Conservation (phyloP, 2,329 filamentous ascomycete species). For the Xylariales sp. region DNA sequence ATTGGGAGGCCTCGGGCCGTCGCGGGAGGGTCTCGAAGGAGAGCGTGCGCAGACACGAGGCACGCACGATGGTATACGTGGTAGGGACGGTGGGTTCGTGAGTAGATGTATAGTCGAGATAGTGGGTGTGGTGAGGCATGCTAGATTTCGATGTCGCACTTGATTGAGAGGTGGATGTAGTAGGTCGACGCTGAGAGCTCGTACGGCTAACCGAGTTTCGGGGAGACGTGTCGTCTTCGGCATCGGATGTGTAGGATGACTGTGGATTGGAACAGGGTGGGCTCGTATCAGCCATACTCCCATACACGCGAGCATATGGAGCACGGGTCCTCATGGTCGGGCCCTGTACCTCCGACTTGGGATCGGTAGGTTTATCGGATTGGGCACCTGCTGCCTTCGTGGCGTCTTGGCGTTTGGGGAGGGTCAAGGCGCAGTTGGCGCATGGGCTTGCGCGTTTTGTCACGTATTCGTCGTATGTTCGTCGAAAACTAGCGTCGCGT, state of each 20-base stretch:
- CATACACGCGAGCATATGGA: slow-evolving; percentile 69
- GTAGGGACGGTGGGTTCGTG: slow-evolving; percentile 70
- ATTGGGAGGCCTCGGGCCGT: slow-evolving; percentile 57
- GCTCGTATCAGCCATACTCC: slow-evolving; percentile 58
- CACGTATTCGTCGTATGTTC: slow-evolving; percentile 74
- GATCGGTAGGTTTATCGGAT: slow-evolving; percentile 38
- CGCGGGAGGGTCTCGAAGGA: slow-evolving; percentile 75
- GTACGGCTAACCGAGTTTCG: slow-evolving; percentile 42
- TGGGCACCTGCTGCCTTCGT: slow-evolving; percentile 33
- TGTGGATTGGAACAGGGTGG: slow-evolving; percentile 64
- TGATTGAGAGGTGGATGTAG: slow-evolving; percentile 63
- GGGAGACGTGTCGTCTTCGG: slow-evolving; percentile 58
- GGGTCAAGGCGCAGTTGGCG: slow-evolving; percentile 75
- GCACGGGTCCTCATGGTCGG: slow-evolving; percentile 71
- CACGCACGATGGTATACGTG: slow-evolving; percentile 75
- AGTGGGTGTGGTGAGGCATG: slow-evolving; percentile 68
- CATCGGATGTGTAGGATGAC: slow-evolving; percentile 62
- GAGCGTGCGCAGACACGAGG: slow-evolving; percentile 73
- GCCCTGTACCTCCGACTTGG: slow-evolving; percentile 56
- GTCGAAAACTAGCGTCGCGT: slow-evolving; percentile 69
- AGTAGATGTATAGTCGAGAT: slow-evolving; percentile 75
- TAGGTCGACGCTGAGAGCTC: slow-evolving; percentile 56
- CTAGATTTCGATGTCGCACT: slow-evolving; percentile 64
- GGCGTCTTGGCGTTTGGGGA: slow-evolving; percentile 59
- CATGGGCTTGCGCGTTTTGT: slow-evolving; percentile 73